Conservation (phyloP, 139 green algal species). For the Coelastrella sp. region DNA sequence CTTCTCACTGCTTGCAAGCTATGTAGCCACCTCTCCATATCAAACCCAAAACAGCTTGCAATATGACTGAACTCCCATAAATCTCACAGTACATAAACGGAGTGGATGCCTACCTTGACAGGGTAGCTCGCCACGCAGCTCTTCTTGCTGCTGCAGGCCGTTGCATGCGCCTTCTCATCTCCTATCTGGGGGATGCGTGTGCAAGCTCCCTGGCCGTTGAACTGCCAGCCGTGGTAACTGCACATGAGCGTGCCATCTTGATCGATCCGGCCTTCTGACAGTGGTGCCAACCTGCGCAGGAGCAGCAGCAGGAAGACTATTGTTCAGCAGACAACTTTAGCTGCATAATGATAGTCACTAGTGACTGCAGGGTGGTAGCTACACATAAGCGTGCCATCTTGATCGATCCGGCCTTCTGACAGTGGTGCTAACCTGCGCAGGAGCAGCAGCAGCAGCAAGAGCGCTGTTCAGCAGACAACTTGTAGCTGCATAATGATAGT, state of each 20-base stretch:
- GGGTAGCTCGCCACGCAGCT: slow-evolving; percentile 49
- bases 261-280: slow-evolving; percentile 61
- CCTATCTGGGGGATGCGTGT: slow-evolving; percentile 49
- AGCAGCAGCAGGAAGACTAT: too few species aligned
- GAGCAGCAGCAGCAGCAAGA: background rate
- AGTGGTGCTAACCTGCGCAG: slow-evolving; percentile 51
- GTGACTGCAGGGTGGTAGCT: too few species aligned
- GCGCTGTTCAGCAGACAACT: too few species aligned
- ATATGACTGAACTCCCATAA: too few species aligned
- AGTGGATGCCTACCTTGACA: too few species aligned
- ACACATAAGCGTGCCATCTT: slow-evolving; percentile 53
- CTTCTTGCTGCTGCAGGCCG: slow-evolving; percentile 28
- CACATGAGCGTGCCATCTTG: slow-evolving; percentile 52
- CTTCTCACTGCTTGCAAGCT: too few species aligned
- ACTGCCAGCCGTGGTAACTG: slow-evolving; percentile 61
- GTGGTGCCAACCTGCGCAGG: slow-evolving; percentile 47
- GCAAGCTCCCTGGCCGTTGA: slow-evolving; percentile 53
- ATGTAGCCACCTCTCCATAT: too few species aligned
- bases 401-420: slow-evolving; percentile 58
- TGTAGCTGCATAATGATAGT: too few species aligned
- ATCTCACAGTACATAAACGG: too few species aligned
- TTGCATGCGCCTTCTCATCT: slow-evolving; percentile 27
- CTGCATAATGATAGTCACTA: too few species aligned
- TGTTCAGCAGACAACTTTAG: too few species aligned
- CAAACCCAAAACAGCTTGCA: too few species aligned